These are phyloP conservation scores for Diversispora eburnea DNA, from an alignment of 192 early-diverging fungal species.

Conservation along the genomic window DNA sequence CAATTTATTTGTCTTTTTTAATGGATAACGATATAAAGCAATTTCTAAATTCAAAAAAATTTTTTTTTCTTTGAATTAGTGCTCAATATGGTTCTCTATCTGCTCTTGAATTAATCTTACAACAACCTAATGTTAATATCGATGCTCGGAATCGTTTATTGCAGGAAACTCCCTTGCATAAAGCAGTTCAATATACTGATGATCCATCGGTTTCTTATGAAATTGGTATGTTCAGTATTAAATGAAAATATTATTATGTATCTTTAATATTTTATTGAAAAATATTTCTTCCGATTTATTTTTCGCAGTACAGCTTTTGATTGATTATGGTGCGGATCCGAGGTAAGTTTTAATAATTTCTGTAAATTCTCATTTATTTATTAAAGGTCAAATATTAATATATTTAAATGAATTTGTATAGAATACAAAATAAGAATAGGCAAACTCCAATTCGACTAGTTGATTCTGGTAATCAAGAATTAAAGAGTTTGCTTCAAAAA, in stretches of 20 bases:
- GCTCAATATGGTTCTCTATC: constrained; percentile 56
- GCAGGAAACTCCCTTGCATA: constrained; percentile 65
- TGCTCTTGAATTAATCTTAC: constrained; percentile 55
- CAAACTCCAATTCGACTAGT: constrained; percentile 22
- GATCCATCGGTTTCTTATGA: constrained; percentile 54
- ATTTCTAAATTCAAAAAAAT: background rate
- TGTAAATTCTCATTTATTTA: background rate
- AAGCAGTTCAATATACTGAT: constrained; percentile 54
- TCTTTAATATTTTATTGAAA: background rate
- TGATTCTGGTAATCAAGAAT: constrained; percentile 14
- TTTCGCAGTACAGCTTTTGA: constrained; percentile 18
- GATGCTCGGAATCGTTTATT: constrained; percentile 53
- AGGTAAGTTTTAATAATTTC: background rate
- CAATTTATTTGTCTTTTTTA: constrained; percentile 13
- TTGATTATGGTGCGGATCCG: constrained; percentile 15
- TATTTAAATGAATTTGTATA: background rate
- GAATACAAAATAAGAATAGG: constrained; percentile 27
- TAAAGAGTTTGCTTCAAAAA: constrained; percentile 27
- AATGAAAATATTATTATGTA: background rate
- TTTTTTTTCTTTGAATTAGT: constrained; percentile 21
- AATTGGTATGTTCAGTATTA: constrained; percentile 38
- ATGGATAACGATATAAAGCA: background rate
- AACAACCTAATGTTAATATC: constrained; percentile 49
- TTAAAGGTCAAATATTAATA: background rate
- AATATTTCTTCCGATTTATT: background rate